Percentiles rank a stretch among this genome's conserved stretches.
These are phyloP conservation scores for Plasmodium cynomolgi DNA, from an alignment of 169 alveolate species.

Conservation along the genomic window DNA sequence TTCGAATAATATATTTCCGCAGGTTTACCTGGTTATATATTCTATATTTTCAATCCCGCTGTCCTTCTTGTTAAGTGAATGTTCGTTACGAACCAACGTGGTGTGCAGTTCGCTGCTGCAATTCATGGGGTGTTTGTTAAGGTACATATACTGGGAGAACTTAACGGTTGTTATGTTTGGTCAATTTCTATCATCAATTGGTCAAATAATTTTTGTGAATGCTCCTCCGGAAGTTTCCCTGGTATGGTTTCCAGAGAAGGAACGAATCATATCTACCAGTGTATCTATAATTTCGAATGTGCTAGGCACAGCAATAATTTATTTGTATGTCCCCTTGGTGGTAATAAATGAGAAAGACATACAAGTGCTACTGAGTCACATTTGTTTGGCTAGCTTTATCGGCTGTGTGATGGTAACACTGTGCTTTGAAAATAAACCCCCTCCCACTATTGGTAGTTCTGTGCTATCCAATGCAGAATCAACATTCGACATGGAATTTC, in stretches of 20 bases:
- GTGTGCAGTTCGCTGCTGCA: slow-evolving; percentile 31
- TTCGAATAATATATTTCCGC: slow-evolving; percentile 63
- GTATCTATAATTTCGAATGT: slow-evolving; percentile 38
- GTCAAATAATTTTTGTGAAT: slow-evolving; percentile 48
- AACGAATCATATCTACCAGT: slow-evolving; percentile 45
- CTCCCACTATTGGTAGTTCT: not conserved
- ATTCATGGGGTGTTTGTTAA: slow-evolving; percentile 30
- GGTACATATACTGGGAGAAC: slow-evolving; percentile 40
- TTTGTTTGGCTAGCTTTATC: slow-evolving; percentile 30
- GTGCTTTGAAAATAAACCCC: slow-evolving; percentile 37
- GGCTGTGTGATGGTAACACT: slow-evolving; percentile 1
- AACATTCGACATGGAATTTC: not conserved
- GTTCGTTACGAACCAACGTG: slow-evolving; percentile 30
- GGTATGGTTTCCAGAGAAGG: slow-evolving; percentile 47
- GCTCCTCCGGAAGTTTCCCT: slow-evolving; percentile 66
- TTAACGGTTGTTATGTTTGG: slow-evolving; percentile 43
- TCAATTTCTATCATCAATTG: slow-evolving; percentile 51
- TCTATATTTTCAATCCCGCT: slow-evolving; percentile 44
- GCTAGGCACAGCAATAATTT: slow-evolving; percentile 56
- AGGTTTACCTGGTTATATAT: slow-evolving; percentile 41
- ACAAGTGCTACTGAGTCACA: not conserved
- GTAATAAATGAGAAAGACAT: slow-evolving; percentile 30
- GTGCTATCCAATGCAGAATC: not conserved
- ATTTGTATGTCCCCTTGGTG: slow-evolving; percentile 42
- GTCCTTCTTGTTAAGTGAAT: slow-evolving; percentile 50